Conservation (phyloP, 1,284 basidiomycete genomes). For the Boletus albobrunnescens region DNA sequence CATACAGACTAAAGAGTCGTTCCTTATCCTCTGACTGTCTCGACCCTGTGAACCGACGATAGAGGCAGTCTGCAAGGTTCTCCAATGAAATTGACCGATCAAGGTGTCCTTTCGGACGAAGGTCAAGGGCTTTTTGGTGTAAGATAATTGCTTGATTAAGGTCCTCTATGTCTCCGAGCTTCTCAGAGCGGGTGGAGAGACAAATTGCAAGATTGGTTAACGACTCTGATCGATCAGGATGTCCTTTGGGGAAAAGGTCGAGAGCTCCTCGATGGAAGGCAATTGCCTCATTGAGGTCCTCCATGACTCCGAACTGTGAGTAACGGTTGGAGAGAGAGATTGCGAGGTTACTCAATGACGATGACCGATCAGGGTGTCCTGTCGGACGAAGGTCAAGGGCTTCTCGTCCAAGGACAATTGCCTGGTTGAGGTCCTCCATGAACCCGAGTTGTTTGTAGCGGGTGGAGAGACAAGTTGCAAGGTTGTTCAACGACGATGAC, state of each 20-base stretch:
- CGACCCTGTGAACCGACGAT: background rate
- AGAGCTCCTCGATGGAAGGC: too few species aligned
- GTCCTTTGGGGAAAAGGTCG: too few species aligned
- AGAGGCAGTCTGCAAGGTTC: background rate
- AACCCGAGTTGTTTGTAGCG: background rate
- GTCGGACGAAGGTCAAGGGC: background rate
- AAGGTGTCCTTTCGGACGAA: too few species aligned
- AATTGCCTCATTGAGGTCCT: too few species aligned
- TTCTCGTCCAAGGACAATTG: background rate
- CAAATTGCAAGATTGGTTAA: background rate
- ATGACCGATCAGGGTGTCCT: background rate
- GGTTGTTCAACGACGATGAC: background rate
- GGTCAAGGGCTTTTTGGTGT: too few species aligned
- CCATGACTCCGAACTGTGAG: too few species aligned
- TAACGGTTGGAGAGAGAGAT: background rate
- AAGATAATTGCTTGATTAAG: too few species aligned
- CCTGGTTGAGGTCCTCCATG: background rate
- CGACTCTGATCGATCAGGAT: too few species aligned
- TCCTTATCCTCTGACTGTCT: too few species aligned
- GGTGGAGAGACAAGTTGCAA: background rate
- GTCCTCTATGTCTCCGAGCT: background rate
- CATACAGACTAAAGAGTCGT: background rate
- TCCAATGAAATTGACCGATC: too few species aligned
- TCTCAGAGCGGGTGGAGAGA: background rate
- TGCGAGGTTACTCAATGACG: background rate